phyloP scores from a whole-genome alignment of 345 rosid species.

The Camelina laxa region DNA sequence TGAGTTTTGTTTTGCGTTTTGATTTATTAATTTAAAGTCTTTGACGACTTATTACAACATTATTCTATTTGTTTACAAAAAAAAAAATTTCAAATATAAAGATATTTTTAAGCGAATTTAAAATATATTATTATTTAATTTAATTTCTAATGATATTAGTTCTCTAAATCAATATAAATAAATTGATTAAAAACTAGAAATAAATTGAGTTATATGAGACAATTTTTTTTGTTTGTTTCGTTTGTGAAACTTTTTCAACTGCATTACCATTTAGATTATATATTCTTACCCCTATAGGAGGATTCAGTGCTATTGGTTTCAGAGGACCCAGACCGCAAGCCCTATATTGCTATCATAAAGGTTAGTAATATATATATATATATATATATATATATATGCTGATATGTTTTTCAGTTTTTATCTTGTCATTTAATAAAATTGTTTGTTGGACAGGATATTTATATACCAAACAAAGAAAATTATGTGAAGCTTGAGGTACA shows the following conservation, averaged over 20 bases:
- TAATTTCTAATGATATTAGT: no score
- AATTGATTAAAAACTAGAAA: no score
- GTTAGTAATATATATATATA: constrained; percentile 38
- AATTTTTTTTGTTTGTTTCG: neutral
- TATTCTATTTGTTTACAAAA: no score
- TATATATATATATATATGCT: neutral
- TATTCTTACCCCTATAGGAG: constrained; percentile 50
- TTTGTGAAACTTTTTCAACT: neutral
- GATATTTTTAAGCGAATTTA: neutral
- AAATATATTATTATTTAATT: neutral
- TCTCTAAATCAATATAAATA: neutral
- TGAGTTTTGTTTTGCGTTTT: constrained; percentile 13
- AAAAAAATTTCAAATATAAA: no score
- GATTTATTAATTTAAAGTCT: neutral
- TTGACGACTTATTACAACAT: neutral
- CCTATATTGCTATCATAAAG: constrained; percentile 87
- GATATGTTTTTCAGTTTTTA: neutral
- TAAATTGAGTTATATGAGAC: no score
- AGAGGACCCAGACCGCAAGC: constrained; percentile 56
- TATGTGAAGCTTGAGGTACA: constrained; percentile 69
- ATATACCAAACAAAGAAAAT: constrained; percentile 50
- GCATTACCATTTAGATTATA: neutral
- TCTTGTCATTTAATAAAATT: neutral
- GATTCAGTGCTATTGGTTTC: constrained; percentile 81
- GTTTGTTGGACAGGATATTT: constrained; percentile 58